Evolutionary conservation across 441 rosid species (phyloP).

Genomic region (Isatis lusitanica): DNA sequence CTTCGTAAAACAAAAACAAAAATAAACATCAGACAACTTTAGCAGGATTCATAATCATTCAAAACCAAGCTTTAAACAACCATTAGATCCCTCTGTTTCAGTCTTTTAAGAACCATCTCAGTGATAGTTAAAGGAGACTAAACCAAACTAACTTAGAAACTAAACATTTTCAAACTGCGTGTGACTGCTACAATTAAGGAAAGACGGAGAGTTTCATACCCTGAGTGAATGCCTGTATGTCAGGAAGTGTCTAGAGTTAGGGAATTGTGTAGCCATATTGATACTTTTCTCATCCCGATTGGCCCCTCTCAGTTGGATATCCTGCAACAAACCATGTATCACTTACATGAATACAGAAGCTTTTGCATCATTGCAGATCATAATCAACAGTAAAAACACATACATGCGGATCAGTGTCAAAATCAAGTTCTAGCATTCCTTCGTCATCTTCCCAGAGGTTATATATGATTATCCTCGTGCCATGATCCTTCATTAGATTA

Average conservation of each 20-base stretch:
- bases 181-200: neutral
- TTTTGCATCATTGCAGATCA: neutral
- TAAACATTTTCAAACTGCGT: neutral
- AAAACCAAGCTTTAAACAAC: neutral
- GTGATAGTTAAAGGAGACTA: neutral
- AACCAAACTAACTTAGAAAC: conserved; percentile 2
- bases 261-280: conserved; percentile 57
- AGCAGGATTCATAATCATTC: neutral
- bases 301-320: conserved; percentile 81
- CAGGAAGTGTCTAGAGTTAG: conserved; percentile 62
- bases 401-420: conserved; percentile 69
- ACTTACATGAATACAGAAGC: neutral
- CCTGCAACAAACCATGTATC: conserved; percentile 43
- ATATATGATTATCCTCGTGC: conserved; percentile 80
- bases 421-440: conserved; percentile 83
- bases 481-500: conserved; percentile 64
- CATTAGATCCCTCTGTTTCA: neutral
- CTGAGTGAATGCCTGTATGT: conserved; percentile 79
- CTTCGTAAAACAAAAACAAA: neutral
- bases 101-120: neutral
- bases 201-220: conserved; percentile 36
- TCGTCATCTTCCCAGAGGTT: conserved; percentile 96
- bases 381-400: conserved; percentile 8
- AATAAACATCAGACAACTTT: neutral
- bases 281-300: conserved; percentile 69